These are phyloP conservation scores for Taphrina populina DNA, from an alignment of 1,139 yeast species.

Conservation along the genomic window DNA sequence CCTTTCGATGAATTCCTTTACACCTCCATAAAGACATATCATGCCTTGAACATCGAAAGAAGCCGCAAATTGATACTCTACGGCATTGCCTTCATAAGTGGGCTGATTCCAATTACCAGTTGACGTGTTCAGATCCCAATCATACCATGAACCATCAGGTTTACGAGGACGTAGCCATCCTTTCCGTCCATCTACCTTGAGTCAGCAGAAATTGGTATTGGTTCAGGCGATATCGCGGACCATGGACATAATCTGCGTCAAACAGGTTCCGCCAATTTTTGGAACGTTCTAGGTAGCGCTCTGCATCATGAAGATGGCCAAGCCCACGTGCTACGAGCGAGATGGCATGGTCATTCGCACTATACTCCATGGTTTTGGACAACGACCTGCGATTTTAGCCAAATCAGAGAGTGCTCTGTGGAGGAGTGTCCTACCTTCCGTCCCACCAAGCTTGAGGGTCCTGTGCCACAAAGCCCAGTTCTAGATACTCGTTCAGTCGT, in stretches of 20 bases:
- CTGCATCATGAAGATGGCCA: slow-evolving; percentile 16
- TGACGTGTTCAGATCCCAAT: slow-evolving; percentile 25
- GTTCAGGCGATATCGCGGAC: neutral
- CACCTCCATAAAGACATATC: slow-evolving; percentile 28
- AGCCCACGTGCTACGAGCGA: slow-evolving; percentile 23
- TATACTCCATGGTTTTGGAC: slow-evolving; percentile 32
- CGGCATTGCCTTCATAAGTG: slow-evolving; percentile 25
- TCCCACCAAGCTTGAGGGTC: slow-evolving; percentile 34
- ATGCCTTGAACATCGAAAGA: slow-evolving; percentile 27
- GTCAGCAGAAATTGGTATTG: neutral
- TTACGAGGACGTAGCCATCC: slow-evolving; percentile 29
- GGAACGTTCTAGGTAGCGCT: slow-evolving; percentile 16
- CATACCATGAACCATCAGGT: slow-evolving; percentile 23
- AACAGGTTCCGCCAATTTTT: slow-evolving; percentile 22
- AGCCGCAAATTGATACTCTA: slow-evolving; percentile 30
- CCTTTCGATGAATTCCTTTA: slow-evolving; percentile 3
- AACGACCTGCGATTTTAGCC: slow-evolving; percentile 5
- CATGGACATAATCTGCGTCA: slow-evolving; percentile 16
- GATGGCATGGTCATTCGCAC: slow-evolving; percentile 29
- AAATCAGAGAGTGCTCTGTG: neutral
- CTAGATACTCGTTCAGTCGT: slow-evolving; percentile 7
- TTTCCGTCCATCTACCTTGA: slow-evolving; percentile 2
- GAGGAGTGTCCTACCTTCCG: slow-evolving; percentile 18
- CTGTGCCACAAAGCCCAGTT: slow-evolving; percentile 26
- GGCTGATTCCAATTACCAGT: slow-evolving; percentile 30